Conservation (phyloP, 2,329 filamentous ascomycete species). For the Parasarocladium wereldwijsianum region DNA sequence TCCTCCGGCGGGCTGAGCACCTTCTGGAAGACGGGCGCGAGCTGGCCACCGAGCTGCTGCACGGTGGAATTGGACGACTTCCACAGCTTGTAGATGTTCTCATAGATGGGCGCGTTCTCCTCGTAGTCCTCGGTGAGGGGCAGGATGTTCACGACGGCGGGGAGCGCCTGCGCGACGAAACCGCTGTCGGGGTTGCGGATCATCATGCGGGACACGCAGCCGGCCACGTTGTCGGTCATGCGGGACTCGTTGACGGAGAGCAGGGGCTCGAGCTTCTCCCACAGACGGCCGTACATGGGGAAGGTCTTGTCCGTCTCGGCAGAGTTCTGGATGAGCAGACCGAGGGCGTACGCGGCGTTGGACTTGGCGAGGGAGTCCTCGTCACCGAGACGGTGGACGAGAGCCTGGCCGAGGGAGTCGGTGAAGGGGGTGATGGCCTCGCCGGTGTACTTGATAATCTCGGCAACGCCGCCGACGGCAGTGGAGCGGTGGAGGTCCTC, state of each 20-base stretch:
- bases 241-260: conserved; percentile 65
- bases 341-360: conserved; percentile 85
- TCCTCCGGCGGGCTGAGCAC: conserved; percentile 59
- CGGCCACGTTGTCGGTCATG: conserved; percentile 83
- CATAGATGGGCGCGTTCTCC: conserved; percentile 88
- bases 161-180: conserved; percentile 68
- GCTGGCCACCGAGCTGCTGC: conserved; percentile 51
- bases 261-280: conserved; percentile 74
- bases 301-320: conserved; percentile 55
- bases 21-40: conserved; percentile 58
- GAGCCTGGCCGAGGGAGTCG: conserved; percentile 56
- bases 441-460: conserved; percentile 77
- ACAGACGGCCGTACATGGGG: conserved; percentile 62
- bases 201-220: conserved; percentile 86
- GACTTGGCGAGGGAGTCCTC: conserved; percentile 87
- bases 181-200: conserved; percentile 72
- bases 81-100: conserved; percentile 81
- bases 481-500: conserved; percentile 81
- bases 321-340: conserved; percentile 72
- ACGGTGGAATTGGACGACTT: conserved; percentile 53
- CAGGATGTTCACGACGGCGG: conserved; percentile 61
- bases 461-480: conserved; percentile 81
- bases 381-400: conserved; percentile 77
- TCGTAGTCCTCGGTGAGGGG: conserved; percentile 89
- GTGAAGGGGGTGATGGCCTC: conserved; percentile 72